A percentile compares a stretch with the other conserved stretches of the same genome.
These are phyloP conservation scores for Candida dubliniensis DNA, from an alignment of 1,139 yeast genomes.

Conservation along the genomic window DNA sequence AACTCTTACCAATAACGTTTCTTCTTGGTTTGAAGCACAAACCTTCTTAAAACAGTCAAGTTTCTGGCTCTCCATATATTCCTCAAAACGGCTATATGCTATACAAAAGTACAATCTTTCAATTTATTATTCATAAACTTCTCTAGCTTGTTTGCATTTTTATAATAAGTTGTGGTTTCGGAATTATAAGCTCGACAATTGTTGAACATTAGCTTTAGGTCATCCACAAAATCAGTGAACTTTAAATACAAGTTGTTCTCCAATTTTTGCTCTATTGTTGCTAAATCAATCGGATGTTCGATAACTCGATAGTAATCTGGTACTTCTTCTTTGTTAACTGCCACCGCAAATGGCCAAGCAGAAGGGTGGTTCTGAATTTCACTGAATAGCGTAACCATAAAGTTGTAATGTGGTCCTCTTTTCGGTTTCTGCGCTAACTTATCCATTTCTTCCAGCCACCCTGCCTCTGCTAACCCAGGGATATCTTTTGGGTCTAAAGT, in stretches of 20 bases:
- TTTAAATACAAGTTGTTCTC: conserved; percentile 90
- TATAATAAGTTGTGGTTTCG: conserved; percentile 86
- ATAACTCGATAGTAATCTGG: conserved; percentile 95
- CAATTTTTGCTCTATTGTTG: conserved; percentile 91
- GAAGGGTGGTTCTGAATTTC: conserved; percentile 94
- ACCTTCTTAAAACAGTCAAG: too few relatives aligned
- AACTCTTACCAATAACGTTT: too few relatives aligned
- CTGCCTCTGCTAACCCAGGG: conserved; percentile 88
- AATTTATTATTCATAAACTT: conserved; percentile 80
- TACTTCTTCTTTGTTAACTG: conserved; percentile 92
- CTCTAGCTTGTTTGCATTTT: conserved; percentile 88
- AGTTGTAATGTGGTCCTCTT: conserved; percentile 91
- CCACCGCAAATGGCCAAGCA: conserved; percentile 97
- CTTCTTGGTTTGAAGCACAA: too few relatives aligned
- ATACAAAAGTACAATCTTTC: conserved; percentile 77
- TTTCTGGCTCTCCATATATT: conserved; percentile 14
- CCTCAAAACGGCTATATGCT: conserved; percentile 49
- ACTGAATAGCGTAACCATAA: conserved; percentile 82
- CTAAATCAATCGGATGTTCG: conserved; percentile 97
- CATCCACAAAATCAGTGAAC: conserved; percentile 89
- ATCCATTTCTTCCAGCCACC: conserved; percentile 99
- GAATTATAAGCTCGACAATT: conserved; percentile 90
- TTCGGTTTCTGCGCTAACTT: conserved; percentile 93
- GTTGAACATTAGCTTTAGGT: conserved; percentile 79
- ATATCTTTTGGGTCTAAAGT: conserved; percentile 61